Base-by-base conservation (phyloP, 192 early-diverging fungal genomes). In the Coemansia sp. region DNA sequence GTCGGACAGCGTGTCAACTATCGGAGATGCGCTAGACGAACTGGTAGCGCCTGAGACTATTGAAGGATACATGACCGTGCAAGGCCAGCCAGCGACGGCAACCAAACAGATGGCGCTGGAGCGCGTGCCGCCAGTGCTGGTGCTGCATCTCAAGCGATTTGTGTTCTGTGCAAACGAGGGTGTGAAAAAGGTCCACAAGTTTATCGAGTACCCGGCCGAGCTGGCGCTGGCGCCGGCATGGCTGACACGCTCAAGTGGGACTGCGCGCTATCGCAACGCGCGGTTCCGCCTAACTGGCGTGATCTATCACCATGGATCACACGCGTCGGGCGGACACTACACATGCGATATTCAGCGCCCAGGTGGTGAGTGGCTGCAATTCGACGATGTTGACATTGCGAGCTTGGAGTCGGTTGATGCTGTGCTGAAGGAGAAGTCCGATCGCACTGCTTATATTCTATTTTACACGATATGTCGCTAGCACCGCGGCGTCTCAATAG, bases 81-180 rank as follows among this genome's bases (percentile, higher is more conserved):
- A 43, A 4, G 76, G 76, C 21, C 64, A 70, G 48, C 27, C 66
- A 0, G 85, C 87, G 50, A 65, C 79, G 19, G 93, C 90, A 5
- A 93, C 90, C 1, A 98, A 99, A 66, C 91, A 94, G 72, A 84
- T 83, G 23, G 84, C 86, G 48, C 71, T 99, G 14, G 95, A 97
- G 50, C 72, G 61, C 1, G 78, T 93, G 24, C 97, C 97, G 6
- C 91, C 94, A 2, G 87, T 99, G 5, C 83, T 99, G 21, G 89
- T 98, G 22, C 84, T 99, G 15, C 94, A 97, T 59, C 71, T 99
- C 45, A 99, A 98, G 73, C 88, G 95, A 11, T 97, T 98, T 76
- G 86, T 91, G 19, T 98, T 94, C 73, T 84, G 85, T 60, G 82
- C 85, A 58, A 68, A 83, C 38, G 90, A 89, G 21, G 88, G 87